Evolutionary conservation across 768 basidiomycete species (phyloP).

Genomic region (Lentinula lateritia): DNA sequence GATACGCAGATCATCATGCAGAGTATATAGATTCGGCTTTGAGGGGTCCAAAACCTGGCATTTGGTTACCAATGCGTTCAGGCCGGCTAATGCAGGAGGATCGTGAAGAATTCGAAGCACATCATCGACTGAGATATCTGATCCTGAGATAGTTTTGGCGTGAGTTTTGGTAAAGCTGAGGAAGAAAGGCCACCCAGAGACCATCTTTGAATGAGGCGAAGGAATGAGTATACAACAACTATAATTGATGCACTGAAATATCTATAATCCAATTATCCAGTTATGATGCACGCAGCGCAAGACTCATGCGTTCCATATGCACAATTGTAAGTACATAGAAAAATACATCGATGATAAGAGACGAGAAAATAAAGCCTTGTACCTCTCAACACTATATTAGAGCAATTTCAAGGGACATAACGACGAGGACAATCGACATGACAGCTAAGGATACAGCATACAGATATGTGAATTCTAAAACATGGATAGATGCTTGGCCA

Average conservation of each 20-base stretch:
- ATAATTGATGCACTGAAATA: too few relatives aligned
- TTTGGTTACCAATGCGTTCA: slow-evolving; percentile 25
- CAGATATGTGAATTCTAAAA: neutral
- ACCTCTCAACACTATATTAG: neutral
- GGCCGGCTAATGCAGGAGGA: slow-evolving; percentile 20
- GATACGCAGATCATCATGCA: slow-evolving; percentile 24
- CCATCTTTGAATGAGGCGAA: neutral
- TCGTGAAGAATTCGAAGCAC: slow-evolving; percentile 28
- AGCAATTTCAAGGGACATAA: neutral
- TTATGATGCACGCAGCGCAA: too few relatives aligned
- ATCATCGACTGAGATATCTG: slow-evolving; percentile 9
- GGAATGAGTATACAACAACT: neutral
- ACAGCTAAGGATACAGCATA: neutral
- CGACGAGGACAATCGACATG: neutral
- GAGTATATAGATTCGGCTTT: slow-evolving; percentile 20
- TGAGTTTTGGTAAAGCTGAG: slow-evolving; percentile 17
- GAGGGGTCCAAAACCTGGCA: slow-evolving; percentile 11
- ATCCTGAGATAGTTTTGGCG: slow-evolving; percentile 18
- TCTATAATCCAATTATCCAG: too few relatives aligned
- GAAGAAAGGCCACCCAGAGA: slow-evolving; percentile 23
- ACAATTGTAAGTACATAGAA: neutral
- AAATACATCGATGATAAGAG: neutral
- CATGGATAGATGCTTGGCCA: neutral
- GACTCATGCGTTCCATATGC: neutral
- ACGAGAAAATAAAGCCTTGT: neutral